Base-by-base conservation (phyloP, 2,329 filamentous ascomycete species). In the Claviceps cyperi region DNA sequence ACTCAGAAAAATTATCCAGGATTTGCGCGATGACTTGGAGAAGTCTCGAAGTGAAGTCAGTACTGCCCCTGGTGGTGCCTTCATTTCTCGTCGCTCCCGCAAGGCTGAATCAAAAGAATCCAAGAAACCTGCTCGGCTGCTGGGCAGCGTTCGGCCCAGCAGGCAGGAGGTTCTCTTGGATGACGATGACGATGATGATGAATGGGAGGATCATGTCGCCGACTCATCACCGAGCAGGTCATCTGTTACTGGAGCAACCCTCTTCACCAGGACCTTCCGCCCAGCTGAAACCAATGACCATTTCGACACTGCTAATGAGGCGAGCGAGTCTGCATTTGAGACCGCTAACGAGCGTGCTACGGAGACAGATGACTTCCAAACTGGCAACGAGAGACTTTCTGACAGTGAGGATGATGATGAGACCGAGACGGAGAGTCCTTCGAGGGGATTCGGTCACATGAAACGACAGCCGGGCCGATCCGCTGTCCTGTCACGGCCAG, bases 351-450 rank as follows among this genome's bases (percentile, higher is more conserved):
- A 96, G 66, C 80, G 81, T 28, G 78, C 73, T 13, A 95, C 88
- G 0, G 90, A 94, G 67, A 94, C 89, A 11, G 91, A 97, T 57
- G 88, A 88, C 55, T 97, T 97, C 78, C 86, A 94, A 64, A 96
- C 91, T 4, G 89, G 86, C n/a, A 79, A 81, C 15, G 92, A 97
- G 58, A 85, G 87, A 21, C 67, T 81, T 48, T 76, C 76, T 15
- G 89, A 83, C 60, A 84, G 80, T 51, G 87, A 88, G 50, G 87
- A 88, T 53, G 84, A 89, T 56, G 74, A 89, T 1, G 91, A 95
- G 67, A 97, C 90, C 0, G 92, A 97, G 68, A 97, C 90, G 2
- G 91, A 96, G 64, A 76, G 73, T 50, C 72, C 67, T 2, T 67
- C 70, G 3, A 70, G 67, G 58, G 70, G 68, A 24, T 65, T 69